Base-by-base conservation (phyloP, 2,329 filamentous ascomycete genomes). In the Ophidiomyces ophidiicola region DNA sequence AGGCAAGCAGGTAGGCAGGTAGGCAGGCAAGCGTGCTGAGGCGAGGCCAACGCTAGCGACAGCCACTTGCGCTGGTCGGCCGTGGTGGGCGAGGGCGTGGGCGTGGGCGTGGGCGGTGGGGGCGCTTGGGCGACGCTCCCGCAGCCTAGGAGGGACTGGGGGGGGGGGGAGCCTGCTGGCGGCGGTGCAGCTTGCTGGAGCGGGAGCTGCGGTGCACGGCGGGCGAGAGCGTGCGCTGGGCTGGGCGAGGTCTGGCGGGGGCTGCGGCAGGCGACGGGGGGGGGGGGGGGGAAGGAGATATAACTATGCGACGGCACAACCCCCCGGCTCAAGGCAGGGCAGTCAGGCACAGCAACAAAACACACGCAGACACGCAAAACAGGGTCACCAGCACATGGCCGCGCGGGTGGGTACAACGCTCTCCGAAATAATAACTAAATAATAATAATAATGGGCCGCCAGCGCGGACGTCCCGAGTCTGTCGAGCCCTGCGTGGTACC, bases 311-410 rank as follows among this genome's bases (percentile, higher is more conserved):
- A n/a, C n/a, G n/a, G n/a, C n/a, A n/a, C n/a, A n/a, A n/a, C n/a
- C n/a, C n/a, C n/a, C n/a, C n/a, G n/a, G n/a, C n/a, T n/a, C n/a
- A n/a, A n/a, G n/a, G n/a, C n/a, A 26, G 24, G 24, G 24, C 24
- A n/a, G n/a, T n/a, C 7, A 26, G 24, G 24, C 7, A 26, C 24
- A 26, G 24, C 24, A 26, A n/a, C 24, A 26, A 26, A 26, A 26
- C 24, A 26, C 24, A 26, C n/a, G 24, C 24, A 26, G 24, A 26
- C 24, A 26, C 24, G n/a, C 24, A 26, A n/a, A n/a, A n/a, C 24
- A n/a, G n/a, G n/a, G n/a, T n/a, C n/a, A 31, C 31, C 35, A 31
- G 31, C 35, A 37, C 35, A 37, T 37, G 35, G 35, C 35, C 14
- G 15, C 18, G 25, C 23, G 18, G 30, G 35, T 37, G 35, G 35